Base-by-base conservation (phyloP, 2,329 filamentous ascomycete species). In the Alternaria alternata region DNA sequence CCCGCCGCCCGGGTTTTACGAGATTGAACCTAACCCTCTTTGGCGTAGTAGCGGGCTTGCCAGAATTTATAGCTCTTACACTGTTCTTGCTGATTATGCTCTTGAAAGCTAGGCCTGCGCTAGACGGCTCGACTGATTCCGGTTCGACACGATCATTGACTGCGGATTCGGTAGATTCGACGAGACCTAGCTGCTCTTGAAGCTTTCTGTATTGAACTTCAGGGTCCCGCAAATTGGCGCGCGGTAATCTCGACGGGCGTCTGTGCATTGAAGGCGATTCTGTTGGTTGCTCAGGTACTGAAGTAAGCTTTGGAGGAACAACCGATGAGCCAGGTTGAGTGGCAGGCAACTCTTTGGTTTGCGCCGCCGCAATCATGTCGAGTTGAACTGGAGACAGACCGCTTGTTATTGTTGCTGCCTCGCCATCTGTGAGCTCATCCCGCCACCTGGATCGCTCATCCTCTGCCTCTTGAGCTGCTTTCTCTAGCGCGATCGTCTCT, bases 131-230 rank as follows among this genome's bases (percentile, higher is more conserved):
- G 24, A 36, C 3, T 18, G 24, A 24, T 28, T 39, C 32, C 36
- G 12, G 34, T 11, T 39, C 16, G 12, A 24, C 36, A 12, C 18
- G 43, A 39, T 7, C 34, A 7, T 26, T 16, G 26, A 42, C 9
- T 11, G 39, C 32, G 24, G 49, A n/a, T 39, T 36, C 43, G 5
- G 46, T 34, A 11, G 51, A 44, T 22, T 32, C 36, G 26, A 43
- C 26, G 38, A 63, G 51, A 22, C 62, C 64, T 7, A 67, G 41
- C 43, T 57, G 54, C 47, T 63, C 57, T 42, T 65, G 59, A 1
- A 65, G 57, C 24, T 44, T 63, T 34, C 55, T 44, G 52, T 65
- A 65, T 51, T 67, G 62, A 6, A 55, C 12, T 52, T 65, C 64
- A n/a, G 64, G 59, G 14, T 66, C 59, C 34, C 44, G 43, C 2